Conservation (phyloP, 2,329 filamentous ascomycete species). For the Pseudohalonectria lignicola region DNA sequence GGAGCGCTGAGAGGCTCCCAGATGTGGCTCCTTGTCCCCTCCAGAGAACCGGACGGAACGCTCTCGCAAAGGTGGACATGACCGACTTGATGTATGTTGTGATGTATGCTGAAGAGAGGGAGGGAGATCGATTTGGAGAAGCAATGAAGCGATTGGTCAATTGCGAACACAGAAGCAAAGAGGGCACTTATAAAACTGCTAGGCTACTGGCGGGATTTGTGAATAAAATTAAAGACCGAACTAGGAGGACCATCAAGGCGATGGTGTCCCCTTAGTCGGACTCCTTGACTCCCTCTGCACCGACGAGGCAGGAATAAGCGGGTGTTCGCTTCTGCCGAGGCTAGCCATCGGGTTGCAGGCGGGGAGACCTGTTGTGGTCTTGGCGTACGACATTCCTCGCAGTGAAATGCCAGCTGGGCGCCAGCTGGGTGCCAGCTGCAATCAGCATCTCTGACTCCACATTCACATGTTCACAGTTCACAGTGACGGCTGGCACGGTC, state of each 20-base stretch:
- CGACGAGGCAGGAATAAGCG: slow-evolving; percentile 5
- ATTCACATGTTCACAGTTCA: no score
- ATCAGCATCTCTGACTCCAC: no score
- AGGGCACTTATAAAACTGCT: neutral
- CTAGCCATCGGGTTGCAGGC: slow-evolving; percentile 12
- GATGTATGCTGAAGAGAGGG: neutral
- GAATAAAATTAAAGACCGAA: neutral
- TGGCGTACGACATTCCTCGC: slow-evolving; percentile 7
- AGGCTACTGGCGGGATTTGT: neutral
- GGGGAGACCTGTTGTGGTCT: slow-evolving; percentile 4
- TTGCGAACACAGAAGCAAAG: neutral
- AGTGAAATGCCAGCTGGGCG: no score
- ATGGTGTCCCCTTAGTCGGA: slow-evolving; percentile 22
- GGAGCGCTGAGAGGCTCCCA: slow-evolving; percentile 11
- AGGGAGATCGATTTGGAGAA: slow-evolving; percentile 8
- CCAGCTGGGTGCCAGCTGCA: no score
- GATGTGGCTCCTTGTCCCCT: slow-evolving; percentile 23
- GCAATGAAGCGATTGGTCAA: neutral
- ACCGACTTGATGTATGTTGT: no score
- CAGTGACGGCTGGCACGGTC: no score
- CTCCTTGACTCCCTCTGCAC: neutral
- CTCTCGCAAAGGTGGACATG: slow-evolving; percentile 39
- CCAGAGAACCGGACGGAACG: slow-evolving; percentile 38
- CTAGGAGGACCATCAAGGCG: slow-evolving; percentile 11
- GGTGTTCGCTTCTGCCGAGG: slow-evolving; percentile 13